Evolutionary conservation across 805 yeast species (phyloP).

Genomic region (Candida gorgasii): DNA sequence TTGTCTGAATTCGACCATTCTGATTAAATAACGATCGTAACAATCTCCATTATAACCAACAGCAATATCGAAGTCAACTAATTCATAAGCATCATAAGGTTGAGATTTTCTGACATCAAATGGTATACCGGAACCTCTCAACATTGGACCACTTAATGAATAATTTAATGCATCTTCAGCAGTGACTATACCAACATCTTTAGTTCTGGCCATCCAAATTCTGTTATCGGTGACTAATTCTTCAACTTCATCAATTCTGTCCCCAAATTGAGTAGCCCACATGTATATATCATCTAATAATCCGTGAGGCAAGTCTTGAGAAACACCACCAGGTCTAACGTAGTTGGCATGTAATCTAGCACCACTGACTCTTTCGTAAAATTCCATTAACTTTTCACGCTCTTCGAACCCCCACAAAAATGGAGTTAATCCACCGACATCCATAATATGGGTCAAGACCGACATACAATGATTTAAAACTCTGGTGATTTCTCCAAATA

Average conservation of each 20-base stretch:
- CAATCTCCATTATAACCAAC: conserved; percentile 90
- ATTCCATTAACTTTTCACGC: conserved; percentile 90
- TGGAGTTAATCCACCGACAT: conserved; percentile 91
- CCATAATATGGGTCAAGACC: conserved; percentile 86
- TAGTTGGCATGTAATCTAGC: conserved; percentile 89
- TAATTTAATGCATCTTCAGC: conserved; percentile 87
- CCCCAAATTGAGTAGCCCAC: conserved; percentile 97
- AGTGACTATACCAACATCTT: conserved; percentile 74
- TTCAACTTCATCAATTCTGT: conserved; percentile 87
- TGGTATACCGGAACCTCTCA: conserved; percentile 88
- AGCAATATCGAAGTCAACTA: conserved; percentile 82
- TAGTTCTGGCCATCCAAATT: conserved; percentile 87
- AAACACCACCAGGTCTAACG: conserved; percentile 89
- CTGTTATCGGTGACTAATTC: conserved; percentile 88
- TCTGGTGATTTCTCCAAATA: conserved; percentile 87
- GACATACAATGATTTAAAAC: conserved; percentile 84
- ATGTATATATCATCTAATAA: conserved; percentile 85
- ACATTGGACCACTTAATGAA: conserved; percentile 82
- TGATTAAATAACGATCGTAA: conserved; percentile 82
- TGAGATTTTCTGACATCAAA: conserved; percentile 82
- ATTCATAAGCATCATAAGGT: conserved; percentile 88
- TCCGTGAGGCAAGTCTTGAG: conserved; percentile 86
- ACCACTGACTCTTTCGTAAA: conserved; percentile 87
- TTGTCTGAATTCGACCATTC: conserved; percentile 93
- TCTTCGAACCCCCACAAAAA: conserved; percentile 94